These are phyloP conservation scores for Anisodus tanguticus DNA, from an alignment of 257 asterid species.

Conservation along the genomic window DNA sequence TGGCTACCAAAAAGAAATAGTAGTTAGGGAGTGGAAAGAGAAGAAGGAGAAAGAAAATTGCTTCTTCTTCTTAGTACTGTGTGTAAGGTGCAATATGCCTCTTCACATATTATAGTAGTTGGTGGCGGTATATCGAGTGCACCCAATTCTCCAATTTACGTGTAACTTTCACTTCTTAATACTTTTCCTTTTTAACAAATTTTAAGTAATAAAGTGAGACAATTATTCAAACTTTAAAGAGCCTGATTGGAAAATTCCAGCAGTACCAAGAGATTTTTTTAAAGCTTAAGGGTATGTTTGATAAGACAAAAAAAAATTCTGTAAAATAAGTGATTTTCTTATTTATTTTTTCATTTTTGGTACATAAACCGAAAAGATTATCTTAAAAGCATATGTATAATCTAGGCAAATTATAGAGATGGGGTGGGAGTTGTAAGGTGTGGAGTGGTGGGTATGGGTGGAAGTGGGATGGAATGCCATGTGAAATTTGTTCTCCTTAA, in stretches of 20 bases:
- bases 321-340: no score
- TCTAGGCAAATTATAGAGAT: no score
- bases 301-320: no score
- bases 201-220: neutral
- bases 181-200: neutral
- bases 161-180: neutral
- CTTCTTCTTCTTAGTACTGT: neutral
- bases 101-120: conserved; percentile 48
- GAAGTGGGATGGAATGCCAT: no score
- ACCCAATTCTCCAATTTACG: neutral
- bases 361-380: neutral
- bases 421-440: no score
- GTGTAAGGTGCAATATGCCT: neutral
- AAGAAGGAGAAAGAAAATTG: neutral
- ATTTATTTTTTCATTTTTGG: neutral
- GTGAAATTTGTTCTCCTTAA: no score
- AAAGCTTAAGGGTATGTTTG: neutral
- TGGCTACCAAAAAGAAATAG: neutral
- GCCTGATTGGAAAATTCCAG: neutral
- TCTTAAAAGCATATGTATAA: no score
- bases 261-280: neutral
- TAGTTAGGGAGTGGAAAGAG: no score
- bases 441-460: no score
- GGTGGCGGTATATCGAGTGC: neutral
- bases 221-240: neutral